Percentiles rank a stretch among this genome's conserved stretches.
Conservation (phyloP, 768 basidiomycete species). For the Dacryopinax primogenitus region DNA sequence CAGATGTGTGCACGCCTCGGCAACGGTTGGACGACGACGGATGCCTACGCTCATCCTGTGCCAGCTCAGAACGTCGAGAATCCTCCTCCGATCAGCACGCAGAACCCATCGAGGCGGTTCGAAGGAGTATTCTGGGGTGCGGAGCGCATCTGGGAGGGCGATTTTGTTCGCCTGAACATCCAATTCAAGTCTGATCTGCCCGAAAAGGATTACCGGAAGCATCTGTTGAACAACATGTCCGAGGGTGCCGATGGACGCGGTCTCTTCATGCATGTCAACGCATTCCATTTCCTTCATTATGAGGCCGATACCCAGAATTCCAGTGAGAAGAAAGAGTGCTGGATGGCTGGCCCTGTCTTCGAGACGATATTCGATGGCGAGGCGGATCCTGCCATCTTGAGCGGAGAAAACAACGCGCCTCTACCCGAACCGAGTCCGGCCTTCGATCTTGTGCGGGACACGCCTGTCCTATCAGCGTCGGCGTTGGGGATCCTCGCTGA, state of each 20-base stretch:
- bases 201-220: not conserved
- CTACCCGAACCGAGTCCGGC: not conserved
- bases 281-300: not conserved
- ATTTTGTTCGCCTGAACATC: not conserved
- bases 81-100: not conserved
- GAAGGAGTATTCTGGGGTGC: constrained; percentile 2
- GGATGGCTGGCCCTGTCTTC: not conserved
- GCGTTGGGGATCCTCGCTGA: not conserved
- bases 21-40: not conserved
- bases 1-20: not conserved
- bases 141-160: constrained; percentile 3
- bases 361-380: not conserved
- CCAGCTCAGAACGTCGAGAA: not conserved
- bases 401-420: not conserved
- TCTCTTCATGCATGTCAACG: constrained; percentile 2
- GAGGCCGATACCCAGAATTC: not conserved
- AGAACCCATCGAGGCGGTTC: not conserved
- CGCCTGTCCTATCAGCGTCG: not conserved
- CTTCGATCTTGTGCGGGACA: not conserved
- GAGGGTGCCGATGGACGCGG: not conserved
- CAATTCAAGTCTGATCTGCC: not conserved
- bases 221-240: not conserved
- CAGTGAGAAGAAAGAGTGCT: not conserved
- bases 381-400: not conserved
- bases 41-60: not conserved